Base-by-base conservation (phyloP, 1,284 basidiomycete genomes). In the Microbotryum intermedium region DNA sequence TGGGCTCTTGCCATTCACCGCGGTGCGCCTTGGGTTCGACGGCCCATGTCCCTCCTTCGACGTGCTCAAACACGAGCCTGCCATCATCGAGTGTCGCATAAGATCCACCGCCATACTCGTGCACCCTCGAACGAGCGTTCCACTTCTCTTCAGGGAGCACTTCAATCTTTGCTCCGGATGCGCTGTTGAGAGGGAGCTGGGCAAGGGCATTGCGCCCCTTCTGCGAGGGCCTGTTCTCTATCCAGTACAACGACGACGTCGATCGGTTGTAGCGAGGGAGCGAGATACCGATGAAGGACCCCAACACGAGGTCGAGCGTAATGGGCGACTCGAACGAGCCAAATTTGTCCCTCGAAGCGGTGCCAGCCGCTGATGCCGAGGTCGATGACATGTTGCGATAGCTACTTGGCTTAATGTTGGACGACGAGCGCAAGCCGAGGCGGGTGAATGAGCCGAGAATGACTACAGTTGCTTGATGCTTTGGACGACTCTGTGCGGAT, bases 261-360 rank as follows among this genome's bases (percentile, higher is more conserved):
- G 79, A 67, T 3, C 77, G 73, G 72, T 85, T 84, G 28, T 83
- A 80, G 46, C 84, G 34, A 16, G 34, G 34, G 13, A 39, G 6
- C 4, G 72, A 70, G 53, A 81, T 74, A 2, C 29, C 13, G 55
- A 73, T 69, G 29, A 74, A 77, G 20, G 77, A 75, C 45, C 62
- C 45, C 34, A 57, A 77, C 56, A 86, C 76, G 18, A 78, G 74
- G 57, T 81, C 79, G 26, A 80, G 76, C 2, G 80, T 78, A 59
- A 86, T 79, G 16, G 81, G 78, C 5, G 84, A 84, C 6, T 76
- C 71, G 83, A 85, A 84, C 49, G 78, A 80, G 28, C 83, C 83
- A 69, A 78, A 84, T 6, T 39, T 39, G 13, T 39, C 34, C 34
- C 16, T 39, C 3, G 34, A 39, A 16, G 34, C 10, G 13, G 34